Evolutionary conservation across 108 stramenopile species (phyloP).

Genomic region (Pseudonitzschia pungens): DNA sequence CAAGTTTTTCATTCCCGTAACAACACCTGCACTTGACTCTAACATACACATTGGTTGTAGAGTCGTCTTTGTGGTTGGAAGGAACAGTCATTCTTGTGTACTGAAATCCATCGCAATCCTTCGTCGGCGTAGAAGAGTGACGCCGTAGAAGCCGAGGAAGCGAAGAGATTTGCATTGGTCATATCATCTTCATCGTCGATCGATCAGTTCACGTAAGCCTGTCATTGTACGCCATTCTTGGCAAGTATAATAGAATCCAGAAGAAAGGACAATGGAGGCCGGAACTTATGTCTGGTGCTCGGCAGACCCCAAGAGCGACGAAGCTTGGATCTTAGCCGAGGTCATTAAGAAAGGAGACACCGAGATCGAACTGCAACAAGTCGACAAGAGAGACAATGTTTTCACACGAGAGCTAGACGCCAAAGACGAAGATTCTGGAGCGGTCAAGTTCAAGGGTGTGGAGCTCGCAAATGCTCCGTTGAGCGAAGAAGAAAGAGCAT

Average conservation of each 20-base stretch:
- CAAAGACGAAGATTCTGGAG: slow-evolving; percentile 48
- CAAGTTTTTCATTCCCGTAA: not conserved
- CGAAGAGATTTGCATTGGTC: not conserved
- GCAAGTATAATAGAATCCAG: not conserved
- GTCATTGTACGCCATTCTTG: not conserved
- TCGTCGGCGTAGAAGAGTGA: not conserved
- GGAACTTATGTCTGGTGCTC: slow-evolving; percentile 80
- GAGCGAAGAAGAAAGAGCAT: slow-evolving; percentile 64
- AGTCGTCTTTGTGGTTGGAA: not conserved
- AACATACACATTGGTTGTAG: not conserved
- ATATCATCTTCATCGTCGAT: not conserved
- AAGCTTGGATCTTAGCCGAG: slow-evolving; percentile 86
- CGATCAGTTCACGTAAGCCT: not conserved
- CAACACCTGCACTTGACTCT: not conserved
- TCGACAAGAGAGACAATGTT: slow-evolving; percentile 43
- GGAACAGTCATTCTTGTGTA: not conserved
- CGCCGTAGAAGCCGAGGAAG: not conserved
- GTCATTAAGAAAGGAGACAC: slow-evolving; percentile 57
- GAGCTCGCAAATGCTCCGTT: slow-evolving; percentile 83
- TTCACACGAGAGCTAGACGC: slow-evolving; percentile 48
- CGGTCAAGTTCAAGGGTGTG: slow-evolving; percentile 78
- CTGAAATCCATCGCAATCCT: not conserved
- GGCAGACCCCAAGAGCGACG: slow-evolving; percentile 69
- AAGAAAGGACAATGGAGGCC: slow-evolving; percentile 65
- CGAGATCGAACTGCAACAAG: slow-evolving; percentile 54